A percentile compares a stretch with the other conserved stretches of the same genome.
These are phyloP conservation scores for Dunaliella sp. DNA, from an alignment of 139 green algal genomes.

Conservation along the genomic window DNA sequence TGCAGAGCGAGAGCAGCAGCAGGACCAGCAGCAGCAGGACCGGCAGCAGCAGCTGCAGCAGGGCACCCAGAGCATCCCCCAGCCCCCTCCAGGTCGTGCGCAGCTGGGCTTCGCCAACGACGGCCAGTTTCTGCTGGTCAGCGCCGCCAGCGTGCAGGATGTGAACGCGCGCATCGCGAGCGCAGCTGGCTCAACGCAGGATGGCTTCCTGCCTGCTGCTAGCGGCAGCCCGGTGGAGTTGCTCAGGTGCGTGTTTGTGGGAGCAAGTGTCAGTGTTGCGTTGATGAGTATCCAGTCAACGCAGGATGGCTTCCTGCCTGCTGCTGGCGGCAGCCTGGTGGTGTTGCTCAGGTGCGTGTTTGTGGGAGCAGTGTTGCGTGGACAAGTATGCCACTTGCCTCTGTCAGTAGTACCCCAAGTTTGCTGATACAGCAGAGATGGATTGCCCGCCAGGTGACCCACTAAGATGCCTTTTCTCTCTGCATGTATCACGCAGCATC, in stretches of 20 bases:
- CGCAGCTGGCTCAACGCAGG: background rate
- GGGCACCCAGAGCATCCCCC: background rate
- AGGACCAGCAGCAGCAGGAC: background rate
- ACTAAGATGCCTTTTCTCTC: no score
- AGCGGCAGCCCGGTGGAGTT: constrained; percentile 6
- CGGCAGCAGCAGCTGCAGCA: constrained; percentile 3
- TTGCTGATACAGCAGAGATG: no score
- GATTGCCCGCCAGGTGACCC: no score
- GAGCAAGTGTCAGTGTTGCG: no score
- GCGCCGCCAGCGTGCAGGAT: constrained; percentile 46
- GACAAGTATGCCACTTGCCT: no score
- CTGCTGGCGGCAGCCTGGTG: background rate
- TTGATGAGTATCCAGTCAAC: no score
- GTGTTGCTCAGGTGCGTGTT: constrained; percentile 3
- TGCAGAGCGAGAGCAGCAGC: background rate
- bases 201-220: background rate
- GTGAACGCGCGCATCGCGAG: constrained; percentile 36
- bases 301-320: background rate
- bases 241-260: constrained; percentile 1
- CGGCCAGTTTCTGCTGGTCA: constrained; percentile 56
- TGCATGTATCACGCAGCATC: no score
- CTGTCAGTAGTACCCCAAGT: no score
- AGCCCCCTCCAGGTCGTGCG: background rate
- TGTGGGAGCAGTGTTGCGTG: no score
- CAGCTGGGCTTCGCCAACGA: constrained; percentile 81